Evolutionary conservation across 129 eudicot genomes (phyloP), one percentile per base, ranked within the genome.

Genomic region (Centella asiatica): DNA sequence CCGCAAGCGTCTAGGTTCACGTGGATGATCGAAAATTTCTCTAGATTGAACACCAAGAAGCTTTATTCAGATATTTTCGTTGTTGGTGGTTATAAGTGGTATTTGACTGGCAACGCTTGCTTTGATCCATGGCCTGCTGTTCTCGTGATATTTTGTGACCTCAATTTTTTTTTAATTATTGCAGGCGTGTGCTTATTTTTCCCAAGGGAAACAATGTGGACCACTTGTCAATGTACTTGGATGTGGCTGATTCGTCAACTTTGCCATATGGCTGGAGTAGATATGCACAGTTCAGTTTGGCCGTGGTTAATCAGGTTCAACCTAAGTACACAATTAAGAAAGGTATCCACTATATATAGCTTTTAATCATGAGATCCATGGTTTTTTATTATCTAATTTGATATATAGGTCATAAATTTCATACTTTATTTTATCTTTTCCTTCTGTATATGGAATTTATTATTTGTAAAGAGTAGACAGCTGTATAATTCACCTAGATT

Each of bases 191-290:
- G 44, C 89, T 90, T 59, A 90, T 87, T 55, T 87, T 90, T 74
- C 98, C 98, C 0, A 86, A 90, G 72, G 98, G 98, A 54, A 90
- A 90, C 77, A 90, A 90, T 69, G 98, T 87, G 75, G 98, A 90
- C 57, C 80, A 73, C 69, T 68, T 90, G 70, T 90, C 98, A 40
- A 81, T 90, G 95, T 90, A 90, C 67, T 80, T 90, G 60, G 95
- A 87, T 67, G 98, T 87, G 63, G 98, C 95, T 20, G 95, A 90
- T 74, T 79, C 98, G 0, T 55, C 85, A 55, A 74, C 90, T 18
- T 78, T 90, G 75, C 98, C 94, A 15, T 90, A 87, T 81, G 98
- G 98, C 34, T 90, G 98, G 98, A 87, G 82, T 76, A 77, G 98
- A 84, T 90, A 78, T 76, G 95, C 98, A 27, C 95, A 87, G 62